Evolutionary conservation across 179 eudicot genomes (phyloP).

Genomic region (Spinacia oleracea): DNA sequence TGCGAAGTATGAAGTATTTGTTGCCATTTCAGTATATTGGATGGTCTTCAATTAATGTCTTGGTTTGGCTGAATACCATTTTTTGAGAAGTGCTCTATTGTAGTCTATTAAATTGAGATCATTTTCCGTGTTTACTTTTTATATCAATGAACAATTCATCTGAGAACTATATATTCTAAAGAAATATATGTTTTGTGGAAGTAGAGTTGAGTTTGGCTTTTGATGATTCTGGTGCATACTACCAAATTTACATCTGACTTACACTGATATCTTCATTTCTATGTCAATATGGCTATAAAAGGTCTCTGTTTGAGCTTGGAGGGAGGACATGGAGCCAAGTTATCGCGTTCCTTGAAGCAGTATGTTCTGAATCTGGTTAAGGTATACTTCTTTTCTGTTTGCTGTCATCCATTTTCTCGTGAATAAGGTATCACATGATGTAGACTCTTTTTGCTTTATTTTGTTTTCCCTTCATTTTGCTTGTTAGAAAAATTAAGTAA

Average conservation of each 20-base stretch:
- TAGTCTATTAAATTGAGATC: not conserved
- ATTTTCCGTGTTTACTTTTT: not conserved
- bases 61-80: not conserved
- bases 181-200: not conserved
- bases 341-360: constrained; percentile 58
- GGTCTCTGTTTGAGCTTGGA: constrained; percentile 60
- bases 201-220: not conserved
- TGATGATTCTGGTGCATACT: not conserved
- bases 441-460: not conserved
- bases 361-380: constrained; percentile 66
- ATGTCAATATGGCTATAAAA: constrained; percentile 29
- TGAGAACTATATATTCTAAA: not conserved
- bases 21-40: not conserved
- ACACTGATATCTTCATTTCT: not conserved
- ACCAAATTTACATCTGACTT: not conserved
- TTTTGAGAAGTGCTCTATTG: not conserved
- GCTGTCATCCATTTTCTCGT: not conserved
- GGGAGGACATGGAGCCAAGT: constrained; percentile 63
- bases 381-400: constrained; percentile 40
- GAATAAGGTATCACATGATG: not conserved
- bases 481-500: not conserved
- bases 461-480: not conserved
- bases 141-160: not conserved
- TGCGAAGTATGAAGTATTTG: too few species aligned
- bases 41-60: not conserved